Percentiles rank a stretch among this genome's conserved stretches.
Evolutionary conservation across 768 basidiomycete genomes (phyloP).

Genomic region (Trametes elegans): DNA sequence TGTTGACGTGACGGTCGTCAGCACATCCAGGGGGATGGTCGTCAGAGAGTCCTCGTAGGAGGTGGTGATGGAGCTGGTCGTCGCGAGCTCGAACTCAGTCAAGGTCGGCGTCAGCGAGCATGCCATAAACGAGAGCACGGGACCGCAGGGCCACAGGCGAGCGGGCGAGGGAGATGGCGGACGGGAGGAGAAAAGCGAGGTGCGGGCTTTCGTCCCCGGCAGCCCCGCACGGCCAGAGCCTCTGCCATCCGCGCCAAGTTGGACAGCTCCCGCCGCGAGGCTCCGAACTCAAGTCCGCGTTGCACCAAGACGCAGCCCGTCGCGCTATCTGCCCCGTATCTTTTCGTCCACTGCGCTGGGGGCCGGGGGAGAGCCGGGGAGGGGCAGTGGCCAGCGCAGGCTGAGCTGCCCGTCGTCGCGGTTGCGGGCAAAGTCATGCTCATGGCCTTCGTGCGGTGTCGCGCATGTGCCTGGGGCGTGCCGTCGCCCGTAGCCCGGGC

Average conservation of each 20-base stretch:
- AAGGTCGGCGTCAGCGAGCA: conserved; percentile 44
- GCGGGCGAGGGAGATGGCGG: neutral
- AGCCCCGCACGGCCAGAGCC: neutral
- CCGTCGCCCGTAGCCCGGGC: neutral
- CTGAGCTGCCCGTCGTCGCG: neutral
- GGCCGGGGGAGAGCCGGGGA: neutral
- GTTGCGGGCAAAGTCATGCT: neutral
- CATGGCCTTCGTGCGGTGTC: neutral
- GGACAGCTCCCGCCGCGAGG: conserved; percentile 1
- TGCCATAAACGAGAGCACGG: conserved; percentile 27
- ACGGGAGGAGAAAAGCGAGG: neutral
- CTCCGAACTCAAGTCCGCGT: conserved; percentile 8
- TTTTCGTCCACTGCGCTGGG: neutral
- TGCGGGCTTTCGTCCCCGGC: conserved; percentile 5
- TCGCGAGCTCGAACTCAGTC: conserved; percentile 40
- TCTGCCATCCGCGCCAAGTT: conserved; percentile 2
- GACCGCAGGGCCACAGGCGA: neutral
- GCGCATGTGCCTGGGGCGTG: neutral
- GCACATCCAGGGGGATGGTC: conserved; percentile 31
- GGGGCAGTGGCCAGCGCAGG: neutral
- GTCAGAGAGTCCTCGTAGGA: conserved; percentile 37
- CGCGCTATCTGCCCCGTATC: no score
- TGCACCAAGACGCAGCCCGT: conserved; percentile 1
- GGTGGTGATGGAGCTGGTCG: conserved; percentile 35
- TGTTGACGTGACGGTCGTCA: conserved; percentile 33